phyloP scores from a whole-genome alignment of 2,329 filamentous ascomycete genomes.

The Scedosporium minutisporum region DNA sequence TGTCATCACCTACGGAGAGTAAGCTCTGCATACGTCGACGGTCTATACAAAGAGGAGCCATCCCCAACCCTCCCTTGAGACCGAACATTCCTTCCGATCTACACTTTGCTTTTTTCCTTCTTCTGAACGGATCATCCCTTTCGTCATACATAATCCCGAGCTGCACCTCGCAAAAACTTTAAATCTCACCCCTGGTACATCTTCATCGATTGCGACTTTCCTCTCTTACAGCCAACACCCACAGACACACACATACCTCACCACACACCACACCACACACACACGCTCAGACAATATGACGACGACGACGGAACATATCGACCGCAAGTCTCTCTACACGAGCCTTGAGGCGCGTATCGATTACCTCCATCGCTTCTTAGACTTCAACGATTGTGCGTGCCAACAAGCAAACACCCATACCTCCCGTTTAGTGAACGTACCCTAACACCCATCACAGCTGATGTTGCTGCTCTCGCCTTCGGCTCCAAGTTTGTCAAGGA shows the following conservation, averaged over 20 bases:
- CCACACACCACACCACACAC: not conserved
- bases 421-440: not conserved
- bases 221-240: not conserved
- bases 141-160: not conserved
- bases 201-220: not conserved
- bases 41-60: not conserved
- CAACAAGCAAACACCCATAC: not conserved
- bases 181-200: too few relatives aligned
- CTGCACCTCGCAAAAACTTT: not conserved
- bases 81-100: not conserved
- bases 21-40: not conserved
- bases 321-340: conserved; percentile 62
- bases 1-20: not conserved
- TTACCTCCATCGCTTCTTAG: conserved; percentile 67
- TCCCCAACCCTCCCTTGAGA: not conserved
- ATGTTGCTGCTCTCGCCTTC: conserved; percentile 59
- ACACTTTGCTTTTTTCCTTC: not conserved
- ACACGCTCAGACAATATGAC: not conserved
- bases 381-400: conserved; percentile 56
- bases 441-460: conserved; percentile 34
- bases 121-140: not conserved
- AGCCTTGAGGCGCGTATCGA: conserved; percentile 59
- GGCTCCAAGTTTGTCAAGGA: conserved; percentile 71
- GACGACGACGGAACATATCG: conserved; percentile 43
- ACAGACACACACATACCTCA: not conserved